A percentile compares a stretch with the other conserved stretches of the same genome.
phyloP scores from a whole-genome alignment of 257 asterid species.

The Thymus mandschuricus region DNA sequence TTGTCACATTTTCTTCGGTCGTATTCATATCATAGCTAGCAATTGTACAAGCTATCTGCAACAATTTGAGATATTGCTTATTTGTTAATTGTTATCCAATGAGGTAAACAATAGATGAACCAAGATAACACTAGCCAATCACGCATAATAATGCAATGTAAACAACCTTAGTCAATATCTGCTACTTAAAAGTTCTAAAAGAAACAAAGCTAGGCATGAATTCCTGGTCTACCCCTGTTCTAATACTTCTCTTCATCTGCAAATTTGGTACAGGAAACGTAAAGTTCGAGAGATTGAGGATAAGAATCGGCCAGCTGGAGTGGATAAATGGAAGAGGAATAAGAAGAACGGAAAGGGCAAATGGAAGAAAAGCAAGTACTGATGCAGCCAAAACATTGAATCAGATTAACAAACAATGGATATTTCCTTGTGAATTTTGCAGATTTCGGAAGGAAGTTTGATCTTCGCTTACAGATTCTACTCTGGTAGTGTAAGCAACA shows the following conservation, averaged over 20 bases:
- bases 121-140: too few relatives aligned
- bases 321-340: slow-evolving; percentile 74
- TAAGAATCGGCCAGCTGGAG: slow-evolving; percentile 68
- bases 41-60: too few relatives aligned
- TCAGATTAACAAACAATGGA: not conserved
- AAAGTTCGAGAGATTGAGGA: slow-evolving; percentile 91
- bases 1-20: too few relatives aligned
- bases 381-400: slow-evolving; percentile 22
- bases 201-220: slow-evolving; percentile 7
- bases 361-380: slow-evolving; percentile 45
- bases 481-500: too few relatives aligned
- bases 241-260: slow-evolving; percentile 9
- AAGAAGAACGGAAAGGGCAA: slow-evolving; percentile 52
- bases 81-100: too few relatives aligned
- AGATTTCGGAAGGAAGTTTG: not conserved
- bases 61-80: too few relatives aligned
- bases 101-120: too few relatives aligned
- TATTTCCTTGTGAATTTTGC: not conserved
- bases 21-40: too few relatives aligned
- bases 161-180: not conserved
- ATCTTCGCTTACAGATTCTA: not conserved
- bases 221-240: not conserved
- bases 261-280: slow-evolving; percentile 65
- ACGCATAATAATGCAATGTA: too few relatives aligned
- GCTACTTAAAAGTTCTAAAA: slow-evolving; percentile 9